Evolutionary conservation across 1,139 yeast genomes (phyloP).

Genomic region (Arxiozyma telluris): DNA sequence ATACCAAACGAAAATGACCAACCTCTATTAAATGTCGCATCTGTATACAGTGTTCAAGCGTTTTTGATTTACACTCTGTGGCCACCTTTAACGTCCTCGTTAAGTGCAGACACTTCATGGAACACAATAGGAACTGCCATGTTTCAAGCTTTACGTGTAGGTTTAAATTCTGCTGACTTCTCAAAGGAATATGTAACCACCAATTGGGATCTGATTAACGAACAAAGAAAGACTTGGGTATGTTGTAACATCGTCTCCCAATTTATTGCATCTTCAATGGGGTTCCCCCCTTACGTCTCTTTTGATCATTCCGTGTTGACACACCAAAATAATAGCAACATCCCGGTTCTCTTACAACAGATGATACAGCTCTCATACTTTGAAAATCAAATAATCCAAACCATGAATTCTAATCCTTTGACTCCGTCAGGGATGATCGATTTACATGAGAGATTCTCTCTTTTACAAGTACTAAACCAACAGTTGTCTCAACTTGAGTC

Average conservation of each 20-base stretch:
- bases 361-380: slow-evolving; percentile 77
- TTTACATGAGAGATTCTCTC: slow-evolving; percentile 60
- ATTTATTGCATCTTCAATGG: slow-evolving; percentile 82
- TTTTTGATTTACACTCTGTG: slow-evolving; percentile 79
- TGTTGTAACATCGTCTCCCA: slow-evolving; percentile 85
- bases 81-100: slow-evolving; percentile 92
- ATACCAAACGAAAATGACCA: slow-evolving; percentile 67
- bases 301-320: slow-evolving; percentile 53
- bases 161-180: slow-evolving; percentile 71
- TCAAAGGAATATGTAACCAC: slow-evolving; percentile 45
- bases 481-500: slow-evolving; percentile 71
- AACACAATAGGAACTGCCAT: slow-evolving; percentile 87
- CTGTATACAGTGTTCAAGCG: slow-evolving; percentile 94
- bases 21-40: slow-evolving; percentile 77
- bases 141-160: slow-evolving; percentile 84
- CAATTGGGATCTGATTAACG: slow-evolving; percentile 45
- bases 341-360: slow-evolving; percentile 57
- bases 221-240: slow-evolving; percentile 88
- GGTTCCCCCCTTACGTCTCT: slow-evolving; percentile 86
- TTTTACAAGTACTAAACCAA: slow-evolving; percentile 58
- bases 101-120: slow-evolving; percentile 94
- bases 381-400: slow-evolving; percentile 75
- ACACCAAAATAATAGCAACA: slow-evolving; percentile 11
- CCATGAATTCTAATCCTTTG: slow-evolving; percentile 62
- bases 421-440: slow-evolving; percentile 56